These are phyloP conservation scores for Aschersonia sp. DNA, from an alignment of 2,329 filamentous ascomycete species.

Conservation along the genomic window DNA sequence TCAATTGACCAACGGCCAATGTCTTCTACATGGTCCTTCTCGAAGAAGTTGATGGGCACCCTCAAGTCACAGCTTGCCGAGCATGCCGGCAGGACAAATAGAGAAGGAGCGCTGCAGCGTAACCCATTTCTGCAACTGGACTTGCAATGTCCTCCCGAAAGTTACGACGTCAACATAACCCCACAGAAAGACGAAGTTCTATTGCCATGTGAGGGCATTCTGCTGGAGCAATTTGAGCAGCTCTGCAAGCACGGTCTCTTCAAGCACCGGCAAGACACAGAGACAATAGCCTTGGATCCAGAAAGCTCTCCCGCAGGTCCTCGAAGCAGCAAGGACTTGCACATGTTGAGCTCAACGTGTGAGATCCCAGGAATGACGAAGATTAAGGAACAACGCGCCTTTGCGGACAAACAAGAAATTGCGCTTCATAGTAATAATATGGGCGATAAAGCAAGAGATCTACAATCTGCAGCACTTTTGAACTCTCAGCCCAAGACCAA, in stretches of 20 bases:
- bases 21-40: slow-evolving; percentile 22
- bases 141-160: slow-evolving; percentile 43
- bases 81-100: not conserved
- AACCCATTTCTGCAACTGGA: slow-evolving; percentile 50
- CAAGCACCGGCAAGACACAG: not conserved
- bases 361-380: no score
- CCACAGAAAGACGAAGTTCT: slow-evolving; percentile 58
- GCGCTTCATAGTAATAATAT: no score
- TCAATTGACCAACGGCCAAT: slow-evolving; percentile 57
- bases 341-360: no score
- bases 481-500: not conserved
- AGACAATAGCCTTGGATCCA: no score
- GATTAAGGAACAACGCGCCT: no score
- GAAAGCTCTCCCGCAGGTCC: no score
- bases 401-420: no score
- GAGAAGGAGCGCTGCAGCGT: slow-evolving; percentile 11
- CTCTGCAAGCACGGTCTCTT: slow-evolving; percentile 27
- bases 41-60: slow-evolving; percentile 41
- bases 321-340: no score
- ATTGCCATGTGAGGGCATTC: slow-evolving; percentile 38
- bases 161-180: slow-evolving; percentile 60
- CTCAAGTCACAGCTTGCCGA: slow-evolving; percentile 31
- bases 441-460: no score
- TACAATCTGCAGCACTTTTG: no score
- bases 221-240: slow-evolving; percentile 30